phyloP scores from a whole-genome alignment of 805 yeast species.

The Monosporozyma aquatica region DNA sequence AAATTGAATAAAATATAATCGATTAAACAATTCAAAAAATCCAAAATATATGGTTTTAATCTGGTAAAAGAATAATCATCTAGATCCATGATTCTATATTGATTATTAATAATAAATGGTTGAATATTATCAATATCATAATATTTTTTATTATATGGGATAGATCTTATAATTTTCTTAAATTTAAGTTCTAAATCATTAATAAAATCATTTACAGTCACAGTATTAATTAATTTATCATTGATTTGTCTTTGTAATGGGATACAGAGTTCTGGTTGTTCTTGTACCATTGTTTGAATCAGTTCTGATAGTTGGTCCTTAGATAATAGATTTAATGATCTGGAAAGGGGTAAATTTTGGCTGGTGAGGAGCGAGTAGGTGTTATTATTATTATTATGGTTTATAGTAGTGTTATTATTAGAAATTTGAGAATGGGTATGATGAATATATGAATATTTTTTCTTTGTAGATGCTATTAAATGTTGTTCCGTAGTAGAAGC shows the following conservation, averaged over 20 bases:
- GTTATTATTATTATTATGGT: background rate
- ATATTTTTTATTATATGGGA: constrained; percentile 25
- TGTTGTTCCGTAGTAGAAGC: background rate
- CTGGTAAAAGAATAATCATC: constrained; percentile 32
- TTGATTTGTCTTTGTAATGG: constrained; percentile 3
- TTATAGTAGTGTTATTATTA: background rate
- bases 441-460: background rate
- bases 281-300: constrained; percentile 6
- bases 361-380: constrained; percentile 17
- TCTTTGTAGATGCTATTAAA: background rate
- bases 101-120: background rate
- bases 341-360: constrained; percentile 24
- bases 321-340: constrained; percentile 29
- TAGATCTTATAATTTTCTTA: constrained; percentile 16
- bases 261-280: constrained; percentile 23
- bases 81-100: constrained; percentile 8
- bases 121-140: constrained; percentile 4
- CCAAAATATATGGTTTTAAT: constrained; percentile 25
- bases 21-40: constrained; percentile 28
- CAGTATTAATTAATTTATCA: background rate
- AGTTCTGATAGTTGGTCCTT: constrained; percentile 23
- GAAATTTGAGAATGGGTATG: constrained; percentile 4
- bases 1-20: constrained; percentile 28
- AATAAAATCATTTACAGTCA: constrained; percentile 12
- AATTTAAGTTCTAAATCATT: constrained; percentile 20